Evolutionary conservation across 2,329 filamentous ascomycete genomes (phyloP), one percentile per base, ranked within the genome.

Genomic region (Fusarium coicis): DNA sequence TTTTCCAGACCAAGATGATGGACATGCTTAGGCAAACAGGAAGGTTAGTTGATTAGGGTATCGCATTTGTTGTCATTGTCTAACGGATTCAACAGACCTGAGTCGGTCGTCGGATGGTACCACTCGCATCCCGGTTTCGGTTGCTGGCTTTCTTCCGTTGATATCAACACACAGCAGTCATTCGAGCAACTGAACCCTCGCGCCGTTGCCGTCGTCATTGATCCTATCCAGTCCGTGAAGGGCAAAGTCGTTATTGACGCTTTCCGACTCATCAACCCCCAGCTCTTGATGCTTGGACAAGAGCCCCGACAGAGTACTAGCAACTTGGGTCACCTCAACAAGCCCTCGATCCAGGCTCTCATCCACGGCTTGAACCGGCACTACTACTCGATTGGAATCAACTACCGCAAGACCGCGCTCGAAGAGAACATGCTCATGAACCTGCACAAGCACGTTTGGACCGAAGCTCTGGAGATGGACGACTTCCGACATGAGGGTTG

Each of bases 351-450:
- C 75, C 97, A 99, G 86, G 96, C 97, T 40, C 92, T 99, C 65
- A 99, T 99, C 74, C 96, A 99, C 84, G 96, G 96, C 66, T 89
- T 99, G 49, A 99, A 99, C 87, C 90, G 96, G 79, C 96, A 99
- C 87, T 99, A 99, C 88, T 99, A 99, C 88, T 97, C 94, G 78
- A 99, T 99, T 81, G 96, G 91, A 68, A 98, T 99, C 86, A 95
- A 98, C 85, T 99, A 99, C 85, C 90, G 96, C 81, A 99, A 99
- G 87, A 97, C 96, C 1, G 96, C 94, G 2, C 87, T 99, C 56
- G 96, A 99, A 83, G 97, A 99, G 87, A 98, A 97, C 84, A 99
- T 99, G 96, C 85, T 99, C 79, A 99, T 99, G 97, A 99, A 99
- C 82, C 87, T 99, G 75, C 96, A 99, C 89, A 99, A 99, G 88